Conservation (phyloP, 2,329 filamentous ascomycete species). For the Aureobasidium subglaciale region DNA sequence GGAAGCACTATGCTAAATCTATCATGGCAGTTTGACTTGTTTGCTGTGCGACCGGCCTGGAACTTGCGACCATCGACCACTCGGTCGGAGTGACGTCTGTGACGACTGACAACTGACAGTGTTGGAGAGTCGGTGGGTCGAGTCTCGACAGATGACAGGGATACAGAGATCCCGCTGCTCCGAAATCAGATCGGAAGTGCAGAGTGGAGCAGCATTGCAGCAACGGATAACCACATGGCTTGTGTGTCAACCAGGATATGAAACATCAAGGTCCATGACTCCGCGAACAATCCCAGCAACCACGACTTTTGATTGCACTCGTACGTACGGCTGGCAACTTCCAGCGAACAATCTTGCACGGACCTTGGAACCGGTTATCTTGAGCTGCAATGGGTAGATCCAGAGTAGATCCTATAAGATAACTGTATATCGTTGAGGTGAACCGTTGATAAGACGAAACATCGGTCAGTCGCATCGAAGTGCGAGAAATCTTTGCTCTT, state of each 20-base stretch:
- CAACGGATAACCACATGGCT: background rate
- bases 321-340: background rate
- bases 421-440: conserved; percentile 3
- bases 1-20: background rate
- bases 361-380: background rate
- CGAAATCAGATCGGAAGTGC: background rate
- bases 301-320: background rate
- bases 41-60: background rate
- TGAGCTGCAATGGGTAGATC: background rate
- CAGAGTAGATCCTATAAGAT: background rate
- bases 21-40: background rate
- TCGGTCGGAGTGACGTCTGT: background rate
- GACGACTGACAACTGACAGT: background rate
- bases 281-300: background rate
- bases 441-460: conserved; percentile 7
- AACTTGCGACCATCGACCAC: background rate
- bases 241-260: conserved; percentile 3
- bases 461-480: background rate
- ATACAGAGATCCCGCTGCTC: background rate
- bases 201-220: background rate
- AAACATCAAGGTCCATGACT: background rate
- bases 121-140: background rate
- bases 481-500: background rate
- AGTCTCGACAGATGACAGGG: background rate
- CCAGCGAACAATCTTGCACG: background rate